Base-by-base conservation (phyloP, 2,329 filamentous ascomycete genomes). In the Orbilia blumenaviensis region DNA sequence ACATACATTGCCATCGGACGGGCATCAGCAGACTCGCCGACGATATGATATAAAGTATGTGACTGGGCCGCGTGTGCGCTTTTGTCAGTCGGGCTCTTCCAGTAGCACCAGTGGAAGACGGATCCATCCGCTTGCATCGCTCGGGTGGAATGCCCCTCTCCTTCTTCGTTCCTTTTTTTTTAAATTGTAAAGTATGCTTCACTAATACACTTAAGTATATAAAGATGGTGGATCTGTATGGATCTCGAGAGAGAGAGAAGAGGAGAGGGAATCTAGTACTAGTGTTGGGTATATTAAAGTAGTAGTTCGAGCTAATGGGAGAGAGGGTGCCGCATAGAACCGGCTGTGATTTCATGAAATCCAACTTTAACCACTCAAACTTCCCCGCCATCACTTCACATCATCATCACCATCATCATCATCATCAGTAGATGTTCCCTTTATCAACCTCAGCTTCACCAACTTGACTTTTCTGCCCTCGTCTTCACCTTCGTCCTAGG, bases 321-420 rank as follows among this genome's bases (percentile, higher is more conserved):
- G 25, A n/a, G 10, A 32, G 25, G 25, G 48, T 46, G 50, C 68
- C 68, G 68, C 68, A 73, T 73, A 73, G 52, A 60, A 66, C 50
- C 68, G 68, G 68, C 68, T 73, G 68, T 52, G 38, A 41, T 34
- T 14, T 52, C 23, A 66, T 48, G n/a, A 23, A 21, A 38, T 44
- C 34, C 66, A 42, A 42, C 42, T 42, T 52, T 16, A 64, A 54
- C 25, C 27, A 50, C 46, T 50, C 46, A 32, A 48, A 42, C 48
- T 42, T 56, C 48, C 36, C 46, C 62, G 50, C 38, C 50, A 56
- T 42, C 46, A 44, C 34, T n/a, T 10, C 29, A 14, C 60, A 16
- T 21, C 9, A 5, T 16, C 21, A 5, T 10, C 14, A 10, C 23
- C 41, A 63, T 14, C 12, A 7, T 3, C 29, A 32, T 21, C 38